These are phyloP conservation scores for Aspergillus oerlinghausenensis DNA, from an alignment of 2,329 filamentous ascomycete genomes.

Conservation along the genomic window DNA sequence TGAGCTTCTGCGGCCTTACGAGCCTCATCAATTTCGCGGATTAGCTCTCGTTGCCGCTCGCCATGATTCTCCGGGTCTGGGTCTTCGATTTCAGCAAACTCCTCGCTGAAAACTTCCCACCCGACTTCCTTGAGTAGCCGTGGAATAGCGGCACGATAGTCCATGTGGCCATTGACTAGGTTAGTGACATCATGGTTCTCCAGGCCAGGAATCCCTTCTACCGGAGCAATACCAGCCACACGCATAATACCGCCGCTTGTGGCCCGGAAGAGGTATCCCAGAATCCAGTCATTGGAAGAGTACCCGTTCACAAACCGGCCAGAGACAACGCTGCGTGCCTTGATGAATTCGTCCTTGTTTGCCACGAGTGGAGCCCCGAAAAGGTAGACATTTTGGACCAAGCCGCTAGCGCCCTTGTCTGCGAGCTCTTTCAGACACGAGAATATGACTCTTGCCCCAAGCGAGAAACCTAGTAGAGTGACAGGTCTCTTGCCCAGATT, in stretches of 20 bases:
- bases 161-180: slow-evolving; percentile 88
- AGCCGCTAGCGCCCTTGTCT: slow-evolving; percentile 73
- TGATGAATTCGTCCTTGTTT: slow-evolving; percentile 83
- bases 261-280: slow-evolving; percentile 90
- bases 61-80: slow-evolving; percentile 92
- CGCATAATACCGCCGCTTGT: slow-evolving; percentile 88
- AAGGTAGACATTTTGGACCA: slow-evolving; percentile 92
- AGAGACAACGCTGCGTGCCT: slow-evolving; percentile 74
- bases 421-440: slow-evolving; percentile 84
- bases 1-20: slow-evolving; percentile 80
- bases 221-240: slow-evolving; percentile 74
- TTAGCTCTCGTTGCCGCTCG: slow-evolving; percentile 82
- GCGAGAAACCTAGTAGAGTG: slow-evolving; percentile 89
- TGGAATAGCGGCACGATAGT: slow-evolving; percentile 91
- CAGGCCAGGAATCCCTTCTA: slow-evolving; percentile 71
- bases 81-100: slow-evolving; percentile 95
- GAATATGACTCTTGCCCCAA: slow-evolving; percentile 89
- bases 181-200: slow-evolving; percentile 89
- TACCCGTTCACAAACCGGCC: slow-evolving; percentile 96
- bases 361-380: slow-evolving; percentile 91
- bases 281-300: slow-evolving; percentile 92
- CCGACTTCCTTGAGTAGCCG: slow-evolving; percentile 79
- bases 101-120: slow-evolving; percentile 86
- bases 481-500: slow-evolving; percentile 88
- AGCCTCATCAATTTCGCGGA: slow-evolving; percentile 94